Evolutionary conservation across 2,329 filamentous ascomycete species (phyloP), one percentile per base, ranked within the genome.

Genomic region (Penicillium sp.): DNA sequence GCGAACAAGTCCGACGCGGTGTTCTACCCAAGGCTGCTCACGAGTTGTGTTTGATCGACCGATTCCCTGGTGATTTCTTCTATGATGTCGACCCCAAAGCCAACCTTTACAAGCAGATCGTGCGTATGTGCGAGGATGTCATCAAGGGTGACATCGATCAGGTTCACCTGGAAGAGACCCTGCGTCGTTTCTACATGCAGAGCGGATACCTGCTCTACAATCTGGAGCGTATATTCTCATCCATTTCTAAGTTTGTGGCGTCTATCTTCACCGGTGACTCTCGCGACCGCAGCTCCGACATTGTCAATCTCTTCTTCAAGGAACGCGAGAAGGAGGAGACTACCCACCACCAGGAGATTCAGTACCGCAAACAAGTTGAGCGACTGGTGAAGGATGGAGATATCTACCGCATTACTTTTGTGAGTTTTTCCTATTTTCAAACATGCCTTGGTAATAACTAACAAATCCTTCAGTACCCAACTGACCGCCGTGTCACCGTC

Each of bases 131-230:
- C 58, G 91, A 96, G 70, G 90, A 96, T 47, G 91, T 90, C 64
- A 87, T 97, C 63, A 86, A 87, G 43, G 88, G 89, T 6, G 90
- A 95, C 10, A 81, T 93, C 38, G 94, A 97, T 52, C 87, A 93
- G 75, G 82, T 80, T 53, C 87, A 91, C 31, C 91, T 96, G 66
- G 93, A 97, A 74, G 93, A 97, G 69, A 89, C 92, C 6, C 82
- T 99, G 56, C 89, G 94, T 25, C 90, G 93, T 64, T 97, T 91
- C 77, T 99, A 97, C 73, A 82, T 97, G 57, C 88, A 89, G 71
- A 89, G 87, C 64, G 94, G 94, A 7, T 99, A 93, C 89, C 91
- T 92, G 69, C 78, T 97, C 40, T 99, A 97, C 78, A 93, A 91
- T 5, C 87, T 97, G 63, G 91, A 95, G 70, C 93, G 96, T 72